Evolutionary conservation across 805 yeast species (phyloP), one percentile per base, ranked within the genome.

Genomic region (Zygotorulaspora chibaensis): DNA sequence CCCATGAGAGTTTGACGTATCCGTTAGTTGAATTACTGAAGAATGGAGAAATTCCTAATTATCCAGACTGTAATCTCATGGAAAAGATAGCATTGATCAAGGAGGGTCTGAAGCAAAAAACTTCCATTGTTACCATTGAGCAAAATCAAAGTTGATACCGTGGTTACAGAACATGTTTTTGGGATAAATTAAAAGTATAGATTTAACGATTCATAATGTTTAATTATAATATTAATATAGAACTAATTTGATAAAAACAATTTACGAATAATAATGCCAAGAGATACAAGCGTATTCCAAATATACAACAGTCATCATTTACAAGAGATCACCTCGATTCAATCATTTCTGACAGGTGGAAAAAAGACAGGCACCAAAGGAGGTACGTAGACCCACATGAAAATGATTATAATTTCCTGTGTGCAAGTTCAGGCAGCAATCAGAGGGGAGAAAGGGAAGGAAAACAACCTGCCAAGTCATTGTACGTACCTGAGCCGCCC

Each of bases 1-100:
- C 77, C 46, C 79, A 87, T 59, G 78, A 79, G 45, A 81, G 85
- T 44, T 81, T 80, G 61, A 83, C 91, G 2, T 79, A 77, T 53
- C 81, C 83, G 29, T 59, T 79, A 45, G 69, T 70, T 16, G 73
- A 73, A 40, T 72, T 75, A 8, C 53, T 81, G 59, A 72, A 70
- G 48, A 63, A 68, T 35, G 78, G 79, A 7, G 70, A 67, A 33
- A 67, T 74, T 52, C 76, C 79, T 40, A 76, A 72, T 45, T 68
- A 65, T 46, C 73, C 75, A 49, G 71, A 69, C 35, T 73, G 76
- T 50, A 71, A 71, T 43, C 61, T 73, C 39, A 52, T 61, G 45
- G 72, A 70, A 38, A 79, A 79, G 58, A 67, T 76, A 51, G 70
- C 72, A 31, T 64, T 77, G 52, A 84, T 86, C 51, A 84, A 83